A percentile compares a stretch with the other conserved stretches of the same genome.
Conservation (phyloP, 2,329 filamentous ascomycete genomes). For the Stagonosporopsis chrysanthemi region DNA sequence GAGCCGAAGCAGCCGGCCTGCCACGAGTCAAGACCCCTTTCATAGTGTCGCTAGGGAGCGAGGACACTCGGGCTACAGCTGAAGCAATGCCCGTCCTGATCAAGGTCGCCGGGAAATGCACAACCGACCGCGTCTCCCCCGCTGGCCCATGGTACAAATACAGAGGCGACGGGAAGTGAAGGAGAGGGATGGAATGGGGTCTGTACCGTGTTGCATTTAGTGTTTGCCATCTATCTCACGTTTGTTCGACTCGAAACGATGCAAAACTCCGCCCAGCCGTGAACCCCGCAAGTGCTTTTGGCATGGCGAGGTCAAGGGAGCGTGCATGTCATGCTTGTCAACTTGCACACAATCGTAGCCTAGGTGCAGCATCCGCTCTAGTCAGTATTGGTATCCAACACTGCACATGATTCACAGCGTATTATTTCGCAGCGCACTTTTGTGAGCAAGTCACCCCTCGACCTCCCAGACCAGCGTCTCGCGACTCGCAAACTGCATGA, state of each 20-base stretch:
- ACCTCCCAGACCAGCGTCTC: constrained; percentile 48
- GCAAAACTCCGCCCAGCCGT: no score
- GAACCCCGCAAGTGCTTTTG: constrained; percentile 6
- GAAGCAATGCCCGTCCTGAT: constrained; percentile 43
- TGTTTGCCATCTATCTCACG: no score
- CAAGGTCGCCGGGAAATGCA: constrained; percentile 51
- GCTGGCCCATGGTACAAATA: constrained; percentile 52
- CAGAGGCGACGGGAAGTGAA: constrained; percentile 24
- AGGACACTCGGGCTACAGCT: constrained; percentile 45
- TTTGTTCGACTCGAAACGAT: no score
- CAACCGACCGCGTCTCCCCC: constrained; percentile 52
- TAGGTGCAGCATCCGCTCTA: no score
- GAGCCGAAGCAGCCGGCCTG: constrained; percentile 43
- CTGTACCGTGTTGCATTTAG: no score
- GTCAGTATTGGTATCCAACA: no score
- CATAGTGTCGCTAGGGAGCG: constrained; percentile 46
- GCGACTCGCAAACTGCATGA: constrained; percentile 43
- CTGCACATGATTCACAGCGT: no score
- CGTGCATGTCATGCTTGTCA: no score
- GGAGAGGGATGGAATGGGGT: no score
- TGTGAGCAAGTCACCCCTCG: constrained; percentile 22
- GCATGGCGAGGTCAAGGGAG: no score
- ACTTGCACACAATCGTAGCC: no score
- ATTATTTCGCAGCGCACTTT: no score
- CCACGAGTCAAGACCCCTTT: constrained; percentile 40